These are phyloP conservation scores for Diplotaxis tenuifolia DNA, from an alignment of 345 rosid genomes.

Conservation along the genomic window DNA sequence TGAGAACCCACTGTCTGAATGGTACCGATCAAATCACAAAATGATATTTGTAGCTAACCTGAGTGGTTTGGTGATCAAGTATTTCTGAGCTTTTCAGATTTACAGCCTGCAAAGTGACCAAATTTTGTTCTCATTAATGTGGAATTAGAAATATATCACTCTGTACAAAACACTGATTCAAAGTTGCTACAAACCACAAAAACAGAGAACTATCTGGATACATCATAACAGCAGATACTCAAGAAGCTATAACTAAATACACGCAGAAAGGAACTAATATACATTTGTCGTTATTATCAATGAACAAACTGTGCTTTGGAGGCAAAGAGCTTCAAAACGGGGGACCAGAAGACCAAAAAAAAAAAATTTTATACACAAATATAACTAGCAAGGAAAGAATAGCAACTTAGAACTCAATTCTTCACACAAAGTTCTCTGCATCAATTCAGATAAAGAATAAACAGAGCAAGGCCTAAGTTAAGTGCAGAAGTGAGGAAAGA, in stretches of 20 bases:
- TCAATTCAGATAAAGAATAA: background rate
- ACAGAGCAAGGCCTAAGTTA: conserved; percentile 10
- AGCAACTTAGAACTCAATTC: background rate
- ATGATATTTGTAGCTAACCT: no score
- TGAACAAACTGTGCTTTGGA: background rate
- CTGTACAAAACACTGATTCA: background rate
- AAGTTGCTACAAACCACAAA: background rate
- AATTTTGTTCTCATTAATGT: conserved; percentile 29
- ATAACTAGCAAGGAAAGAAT: background rate
- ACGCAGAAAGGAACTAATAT: background rate
- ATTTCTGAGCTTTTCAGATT: no score
- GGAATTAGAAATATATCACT: background rate
- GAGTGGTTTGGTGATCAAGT: no score
- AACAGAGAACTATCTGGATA: conserved; percentile 6
- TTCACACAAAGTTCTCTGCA: background rate
- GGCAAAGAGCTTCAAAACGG: background rate
- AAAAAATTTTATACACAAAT: background rate
- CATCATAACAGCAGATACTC: background rate
- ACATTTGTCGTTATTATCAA: background rate
- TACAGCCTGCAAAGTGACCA: conserved; percentile 39
- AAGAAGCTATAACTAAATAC: conserved; percentile 4
- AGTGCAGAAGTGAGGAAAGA: conserved; percentile 34
- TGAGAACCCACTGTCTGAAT: no score
- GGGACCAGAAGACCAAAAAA: background rate
- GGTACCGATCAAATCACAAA: no score